A percentile compares a stretch with the other conserved stretches of the same genome.
phyloP scores from a whole-genome alignment of 306 rosid species.

The Begonia loranthoides region DNA sequence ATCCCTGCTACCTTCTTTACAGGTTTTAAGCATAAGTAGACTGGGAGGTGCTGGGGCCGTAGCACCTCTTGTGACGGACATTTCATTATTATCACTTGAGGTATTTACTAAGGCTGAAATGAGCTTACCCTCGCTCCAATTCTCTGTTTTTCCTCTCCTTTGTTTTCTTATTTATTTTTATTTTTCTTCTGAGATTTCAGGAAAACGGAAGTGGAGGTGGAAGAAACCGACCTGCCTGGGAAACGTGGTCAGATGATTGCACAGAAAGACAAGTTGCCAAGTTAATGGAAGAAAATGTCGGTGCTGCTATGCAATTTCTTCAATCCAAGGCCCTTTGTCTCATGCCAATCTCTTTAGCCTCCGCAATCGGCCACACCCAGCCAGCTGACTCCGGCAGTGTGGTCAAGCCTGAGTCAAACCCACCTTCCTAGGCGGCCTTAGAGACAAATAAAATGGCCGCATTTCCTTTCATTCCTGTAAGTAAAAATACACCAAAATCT shows the following conservation, averaged over 20 bases:
- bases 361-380: conserved; percentile 81
- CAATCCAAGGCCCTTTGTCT: conserved; percentile 92
- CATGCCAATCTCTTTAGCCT: conserved; percentile 89
- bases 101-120: conserved; percentile 21
- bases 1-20: conserved; percentile 10
- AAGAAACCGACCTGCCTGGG: conserved; percentile 88
- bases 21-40: conserved; percentile 99
- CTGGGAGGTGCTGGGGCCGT: conserved; percentile 98
- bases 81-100: conserved; percentile 88
- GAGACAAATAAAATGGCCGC: too few relatives aligned
- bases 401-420: conserved; percentile 69
- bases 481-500: conserved; percentile 18
- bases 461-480: conserved; percentile 11
- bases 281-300: conserved; percentile 94
- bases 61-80: conserved; percentile 87
- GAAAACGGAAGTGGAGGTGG: conserved; percentile 79
- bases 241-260: conserved; percentile 88
- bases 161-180: background rate
- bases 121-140: background rate
- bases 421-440: conserved; percentile 47
- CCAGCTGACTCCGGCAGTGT: conserved; percentile 62
- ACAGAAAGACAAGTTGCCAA: conserved; percentile 82
- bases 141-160: background rate
- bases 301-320: conserved; percentile 92
- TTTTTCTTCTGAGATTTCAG: conserved; percentile 15